These are phyloP conservation scores for Plasmodium malariae DNA, from an alignment of 169 alveolate species.

Conservation along the genomic window DNA sequence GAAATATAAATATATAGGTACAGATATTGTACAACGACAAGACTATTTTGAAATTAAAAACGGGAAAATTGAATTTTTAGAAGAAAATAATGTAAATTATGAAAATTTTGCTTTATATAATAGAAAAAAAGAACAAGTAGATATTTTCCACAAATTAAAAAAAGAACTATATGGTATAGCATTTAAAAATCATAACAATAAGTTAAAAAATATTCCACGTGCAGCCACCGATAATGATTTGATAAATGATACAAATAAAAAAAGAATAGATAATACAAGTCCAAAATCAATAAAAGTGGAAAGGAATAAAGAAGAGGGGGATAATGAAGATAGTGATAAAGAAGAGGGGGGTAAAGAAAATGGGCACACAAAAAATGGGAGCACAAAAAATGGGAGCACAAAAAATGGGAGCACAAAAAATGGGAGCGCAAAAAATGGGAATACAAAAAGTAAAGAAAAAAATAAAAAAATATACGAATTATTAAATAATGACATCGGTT, in stretches of 20 bases:
- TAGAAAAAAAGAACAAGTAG: slow-evolving; percentile 25
- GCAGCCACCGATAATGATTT: not conserved
- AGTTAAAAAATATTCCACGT: not conserved
- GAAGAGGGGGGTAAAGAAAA: no score
- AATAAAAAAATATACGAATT: slow-evolving; percentile 35
- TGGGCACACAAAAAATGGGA: no score
- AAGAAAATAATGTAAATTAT: not conserved
- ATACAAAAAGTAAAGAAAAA: not conserved
- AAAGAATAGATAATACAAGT: not conserved
- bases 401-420: no score
- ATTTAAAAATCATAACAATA: slow-evolving; percentile 24
- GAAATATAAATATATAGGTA: slow-evolving; percentile 33
- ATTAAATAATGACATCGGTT: slow-evolving; percentile 42
- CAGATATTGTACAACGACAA: slow-evolving; percentile 23
- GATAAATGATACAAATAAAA: not conserved
- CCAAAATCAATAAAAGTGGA: no score
- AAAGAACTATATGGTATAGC: slow-evolving; percentile 47
- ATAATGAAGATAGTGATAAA: no score
- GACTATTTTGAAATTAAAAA: slow-evolving; percentile 24
- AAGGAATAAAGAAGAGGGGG: no score
- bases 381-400: no score
- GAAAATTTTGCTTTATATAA: not conserved
- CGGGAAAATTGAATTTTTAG: slow-evolving; percentile 3
- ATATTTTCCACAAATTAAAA: slow-evolving; percentile 28
- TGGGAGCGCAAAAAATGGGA: no score